A percentile compares a stretch with the other conserved stretches of the same genome.
Conservation (phyloP, 2,329 filamentous ascomycete genomes). For the Stylonectria norvegica region DNA sequence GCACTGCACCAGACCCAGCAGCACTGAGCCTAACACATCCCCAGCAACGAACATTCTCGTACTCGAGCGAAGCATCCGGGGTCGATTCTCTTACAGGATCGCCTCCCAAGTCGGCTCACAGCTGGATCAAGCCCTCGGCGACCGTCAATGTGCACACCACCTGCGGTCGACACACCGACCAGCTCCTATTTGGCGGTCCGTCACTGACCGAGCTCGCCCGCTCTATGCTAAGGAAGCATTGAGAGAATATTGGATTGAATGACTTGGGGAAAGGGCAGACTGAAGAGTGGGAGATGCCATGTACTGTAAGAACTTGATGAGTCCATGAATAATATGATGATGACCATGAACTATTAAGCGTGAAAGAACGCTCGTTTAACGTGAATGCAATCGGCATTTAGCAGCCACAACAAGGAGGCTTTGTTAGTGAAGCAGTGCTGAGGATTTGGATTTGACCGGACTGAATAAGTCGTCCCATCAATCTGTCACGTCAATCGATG, state of each 20-base stretch:
- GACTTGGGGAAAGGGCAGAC: slow-evolving; percentile 9
- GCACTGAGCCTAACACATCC: slow-evolving; percentile 17
- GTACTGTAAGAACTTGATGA: slow-evolving; percentile 23
- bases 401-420: too few species aligned
- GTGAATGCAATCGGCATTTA: too few species aligned
- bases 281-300: slow-evolving; percentile 11
- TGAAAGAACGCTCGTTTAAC: too few species aligned
- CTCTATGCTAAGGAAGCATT: slow-evolving; percentile 37
- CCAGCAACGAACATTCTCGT: slow-evolving; percentile 29
- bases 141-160: slow-evolving; percentile 52
- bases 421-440: too few species aligned
- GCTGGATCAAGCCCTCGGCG: slow-evolving; percentile 35
- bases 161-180: slow-evolving; percentile 53
- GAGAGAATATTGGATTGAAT: slow-evolving; percentile 7
- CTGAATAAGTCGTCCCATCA: too few species aligned
- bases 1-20: neutral
- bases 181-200: slow-evolving; percentile 50
- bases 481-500: too few species aligned
- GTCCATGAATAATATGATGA: slow-evolving; percentile 18
- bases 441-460: too few species aligned
- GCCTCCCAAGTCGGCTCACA: slow-evolving; percentile 31
- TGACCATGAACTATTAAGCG: slow-evolving; percentile 9
- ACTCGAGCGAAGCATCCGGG: slow-evolving; percentile 28
- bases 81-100: slow-evolving; percentile 24
- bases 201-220: slow-evolving; percentile 44